Conservation (phyloP, 2,329 filamentous ascomycete genomes). For the Ophiostoma quercus region DNA sequence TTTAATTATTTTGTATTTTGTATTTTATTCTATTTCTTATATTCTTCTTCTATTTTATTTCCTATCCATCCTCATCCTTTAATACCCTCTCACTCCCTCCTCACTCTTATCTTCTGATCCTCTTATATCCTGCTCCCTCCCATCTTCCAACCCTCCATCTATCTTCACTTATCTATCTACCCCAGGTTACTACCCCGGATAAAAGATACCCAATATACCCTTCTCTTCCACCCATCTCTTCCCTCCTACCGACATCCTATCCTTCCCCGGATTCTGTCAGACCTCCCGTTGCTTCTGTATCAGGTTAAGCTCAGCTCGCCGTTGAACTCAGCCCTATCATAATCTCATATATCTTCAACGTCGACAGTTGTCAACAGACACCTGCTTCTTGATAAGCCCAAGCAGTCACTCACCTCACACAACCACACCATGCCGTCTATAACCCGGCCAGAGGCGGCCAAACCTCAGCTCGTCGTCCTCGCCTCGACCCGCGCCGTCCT, state of each 20-base stretch:
- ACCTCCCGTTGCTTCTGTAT: conserved; percentile 14
- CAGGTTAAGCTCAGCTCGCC: not conserved
- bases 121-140: not conserved
- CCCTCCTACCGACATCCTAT: not conserved
- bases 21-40: not conserved
- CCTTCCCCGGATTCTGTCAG: conserved; percentile 18
- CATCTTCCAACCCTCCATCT: not conserved
- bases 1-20: not conserved
- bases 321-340: not conserved
- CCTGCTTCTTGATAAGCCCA: not conserved
- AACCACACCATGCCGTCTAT: conserved; percentile 20
- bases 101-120: not conserved
- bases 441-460: conserved; percentile 33
- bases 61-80: not conserved
- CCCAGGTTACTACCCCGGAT: conserved; percentile 21
- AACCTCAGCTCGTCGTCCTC: conserved; percentile 58
- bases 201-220: not conserved
- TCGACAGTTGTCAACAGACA: not conserved
- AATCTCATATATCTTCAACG: not conserved
- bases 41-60: not conserved
- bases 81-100: not conserved
- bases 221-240: not conserved
- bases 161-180: not conserved
- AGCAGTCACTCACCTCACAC: not conserved
- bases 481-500: conserved; percentile 80